These are phyloP conservation scores for Botrytis galanthina DNA, from an alignment of 2,329 filamentous ascomycete genomes.

Conservation along the genomic window DNA sequence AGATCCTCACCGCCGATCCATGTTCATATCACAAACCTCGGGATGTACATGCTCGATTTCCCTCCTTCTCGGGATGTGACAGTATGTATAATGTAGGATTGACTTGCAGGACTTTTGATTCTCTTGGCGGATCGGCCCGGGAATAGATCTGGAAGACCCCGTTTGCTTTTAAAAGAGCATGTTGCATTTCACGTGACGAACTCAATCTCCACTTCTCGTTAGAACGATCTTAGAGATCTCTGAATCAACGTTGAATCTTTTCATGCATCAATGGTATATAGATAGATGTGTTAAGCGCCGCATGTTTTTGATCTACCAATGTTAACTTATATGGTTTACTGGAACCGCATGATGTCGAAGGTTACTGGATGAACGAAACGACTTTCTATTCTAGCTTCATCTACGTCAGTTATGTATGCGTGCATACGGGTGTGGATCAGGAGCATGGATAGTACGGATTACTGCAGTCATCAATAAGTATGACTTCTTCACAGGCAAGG, in stretches of 20 bases:
- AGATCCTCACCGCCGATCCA: not conserved
- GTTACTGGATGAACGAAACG: not conserved
- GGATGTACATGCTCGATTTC: not conserved
- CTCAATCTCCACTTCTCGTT: not conserved
- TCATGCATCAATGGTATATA: not conserved
- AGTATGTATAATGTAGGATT: not conserved
- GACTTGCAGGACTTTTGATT: slow-evolving; percentile 1
- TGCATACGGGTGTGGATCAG: not conserved
- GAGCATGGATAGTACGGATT: not conserved
- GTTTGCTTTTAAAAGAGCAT: not conserved
- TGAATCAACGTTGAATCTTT: not conserved
- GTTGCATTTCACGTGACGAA: not conserved
- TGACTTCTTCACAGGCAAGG: not conserved
- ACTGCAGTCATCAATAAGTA: not conserved
- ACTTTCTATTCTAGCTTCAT: not conserved
- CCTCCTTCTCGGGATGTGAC: not conserved
- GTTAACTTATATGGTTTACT: not conserved
- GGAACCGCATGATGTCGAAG: not conserved
- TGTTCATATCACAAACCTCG: slow-evolving; percentile 13
- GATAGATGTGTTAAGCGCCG: not conserved
- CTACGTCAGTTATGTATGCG: not conserved
- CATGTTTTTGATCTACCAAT: not conserved
- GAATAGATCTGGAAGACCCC: not conserved
- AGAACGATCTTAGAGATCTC: not conserved
- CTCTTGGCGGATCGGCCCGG: slow-evolving; percentile 7